Base-by-base conservation (phyloP, 2,329 filamentous ascomycete species). In the Phyllosticta citribraziliensis region DNA sequence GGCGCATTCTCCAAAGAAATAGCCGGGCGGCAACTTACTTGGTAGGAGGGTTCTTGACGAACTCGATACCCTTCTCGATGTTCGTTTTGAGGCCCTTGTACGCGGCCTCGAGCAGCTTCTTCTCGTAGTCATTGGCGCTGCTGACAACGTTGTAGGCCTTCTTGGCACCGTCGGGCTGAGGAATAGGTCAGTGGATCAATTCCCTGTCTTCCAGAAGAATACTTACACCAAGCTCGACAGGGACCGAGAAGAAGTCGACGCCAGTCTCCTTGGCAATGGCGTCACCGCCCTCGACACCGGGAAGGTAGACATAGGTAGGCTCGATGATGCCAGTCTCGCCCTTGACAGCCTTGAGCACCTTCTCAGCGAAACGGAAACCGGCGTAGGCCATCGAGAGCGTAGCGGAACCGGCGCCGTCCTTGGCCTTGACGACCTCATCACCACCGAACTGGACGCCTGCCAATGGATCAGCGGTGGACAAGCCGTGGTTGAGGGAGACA, bases 361-460 rank as follows among this genome's bases (percentile, higher is more conserved):
- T 91, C 82, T 97, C 91, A 69, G 94, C 90, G 73, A 97, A 97
- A 70, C 91, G 88, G 85, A 87, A 97, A 68, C 94, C 94, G 68
- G 94, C 94, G 74, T 91, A 95, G 64, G 91, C 91, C 91, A 96
- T 96, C 70, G 91, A 96, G 60, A 96, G 83, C 63, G 91, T 96
- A 67, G 91, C 91, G 64, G 90, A 95, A 66, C 91, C 91, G 72
- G 87, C 86, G 71, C 91, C 91, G 67, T 94, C 89, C 85, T 96
- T 96, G 74, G 91, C 91, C 83, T 93, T 87, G 75, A 96, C 91
- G 65, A 96, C 91, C 80, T 96, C 91, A 69, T 99, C 94, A 82
- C 94, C 94, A 75, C 94, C 94, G 69, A 97, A 97, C 78, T 99
- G 94, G 62, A 97, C 89, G 68, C 84, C 83, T 85, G 66, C 47